These are phyloP conservation scores for Priceomyces carsonii DNA, from an alignment of 805 yeast species.

Conservation along the genomic window DNA sequence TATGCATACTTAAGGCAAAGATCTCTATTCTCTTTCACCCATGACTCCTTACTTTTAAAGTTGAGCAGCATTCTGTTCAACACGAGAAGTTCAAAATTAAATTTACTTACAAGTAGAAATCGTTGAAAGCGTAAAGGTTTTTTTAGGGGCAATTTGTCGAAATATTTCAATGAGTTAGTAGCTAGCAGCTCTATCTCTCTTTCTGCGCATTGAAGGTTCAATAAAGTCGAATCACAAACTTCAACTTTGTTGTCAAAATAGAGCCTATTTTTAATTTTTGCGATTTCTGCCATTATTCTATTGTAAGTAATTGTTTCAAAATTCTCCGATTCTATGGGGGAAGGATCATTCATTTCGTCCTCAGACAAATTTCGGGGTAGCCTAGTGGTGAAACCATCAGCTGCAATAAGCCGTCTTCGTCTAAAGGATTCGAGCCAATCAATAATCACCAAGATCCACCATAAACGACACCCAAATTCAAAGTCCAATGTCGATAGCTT, in stretches of 20 bases:
- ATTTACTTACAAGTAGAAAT: background rate
- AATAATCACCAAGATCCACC: constrained; percentile 29
- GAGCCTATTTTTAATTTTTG: constrained; percentile 22
- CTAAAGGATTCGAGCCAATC: constrained; percentile 34
- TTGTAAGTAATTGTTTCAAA: constrained; percentile 19
- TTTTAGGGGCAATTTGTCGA: background rate
- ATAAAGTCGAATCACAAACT: background rate
- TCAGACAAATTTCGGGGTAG: constrained; percentile 19
- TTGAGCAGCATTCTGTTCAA: constrained; percentile 1
- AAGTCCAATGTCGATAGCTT: constrained; percentile 10
- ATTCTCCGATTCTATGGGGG: constrained; percentile 16
- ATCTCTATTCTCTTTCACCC: background rate
- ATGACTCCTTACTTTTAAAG: background rate
- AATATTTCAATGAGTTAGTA: background rate
- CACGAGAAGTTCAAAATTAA: constrained; percentile 1
- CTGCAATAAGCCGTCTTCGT: constrained; percentile 18
- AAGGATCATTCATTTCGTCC: constrained; percentile 9
- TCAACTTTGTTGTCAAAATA: constrained; percentile 16
- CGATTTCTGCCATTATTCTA: constrained; percentile 17
- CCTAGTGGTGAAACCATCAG: constrained; percentile 20
- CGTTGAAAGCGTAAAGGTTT: background rate
- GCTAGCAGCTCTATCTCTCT: background rate
- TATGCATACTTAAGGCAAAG: background rate
- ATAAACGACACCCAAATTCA: constrained; percentile 15
- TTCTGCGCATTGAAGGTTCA: background rate